These are phyloP conservation scores for Canariomyces notabilis DNA, from an alignment of 2,329 filamentous ascomycete genomes.

Conservation along the genomic window DNA sequence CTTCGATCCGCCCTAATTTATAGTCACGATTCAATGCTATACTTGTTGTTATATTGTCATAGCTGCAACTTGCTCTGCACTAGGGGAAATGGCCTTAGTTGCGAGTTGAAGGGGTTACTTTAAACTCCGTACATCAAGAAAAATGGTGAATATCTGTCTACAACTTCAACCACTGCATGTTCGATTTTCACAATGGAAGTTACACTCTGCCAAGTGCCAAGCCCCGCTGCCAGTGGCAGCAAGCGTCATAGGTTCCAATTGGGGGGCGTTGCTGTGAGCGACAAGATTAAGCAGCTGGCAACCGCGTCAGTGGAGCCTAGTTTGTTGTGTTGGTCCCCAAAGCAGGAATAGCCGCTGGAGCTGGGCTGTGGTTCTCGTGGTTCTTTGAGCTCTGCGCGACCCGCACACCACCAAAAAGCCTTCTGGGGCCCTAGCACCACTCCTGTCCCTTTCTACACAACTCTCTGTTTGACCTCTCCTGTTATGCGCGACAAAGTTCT, in stretches of 20 bases:
- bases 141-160: too few relatives aligned
- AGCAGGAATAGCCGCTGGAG: conserved; percentile 24
- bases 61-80: too few relatives aligned
- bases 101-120: too few relatives aligned
- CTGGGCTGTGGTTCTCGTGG: conserved; percentile 17
- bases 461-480: conserved; percentile 3
- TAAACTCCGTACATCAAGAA: too few relatives aligned
- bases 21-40: too few relatives aligned
- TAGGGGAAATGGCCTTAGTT: too few relatives aligned
- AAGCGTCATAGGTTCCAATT: conserved; percentile 7
- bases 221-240: conserved; percentile 3
- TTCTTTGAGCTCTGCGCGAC: conserved; percentile 14
- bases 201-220: conserved; percentile 8
- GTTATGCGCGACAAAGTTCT: background rate
- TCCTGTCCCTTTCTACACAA: conserved; percentile 4
- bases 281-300: conserved; percentile 18
- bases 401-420: conserved; percentile 21
- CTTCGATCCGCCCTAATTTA: too few relatives aligned
- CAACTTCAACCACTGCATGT: background rate
- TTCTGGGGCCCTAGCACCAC: conserved; percentile 9
- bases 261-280: conserved; percentile 25
- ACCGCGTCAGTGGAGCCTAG: conserved; percentile 24
- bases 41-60: too few relatives aligned
- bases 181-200: background rate
- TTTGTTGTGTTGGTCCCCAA: conserved; percentile 26